Evolutionary conservation across 1,284 basidiomycete species (phyloP).

Genomic region (Ceratorhiza oryzae-sativae): DNA sequence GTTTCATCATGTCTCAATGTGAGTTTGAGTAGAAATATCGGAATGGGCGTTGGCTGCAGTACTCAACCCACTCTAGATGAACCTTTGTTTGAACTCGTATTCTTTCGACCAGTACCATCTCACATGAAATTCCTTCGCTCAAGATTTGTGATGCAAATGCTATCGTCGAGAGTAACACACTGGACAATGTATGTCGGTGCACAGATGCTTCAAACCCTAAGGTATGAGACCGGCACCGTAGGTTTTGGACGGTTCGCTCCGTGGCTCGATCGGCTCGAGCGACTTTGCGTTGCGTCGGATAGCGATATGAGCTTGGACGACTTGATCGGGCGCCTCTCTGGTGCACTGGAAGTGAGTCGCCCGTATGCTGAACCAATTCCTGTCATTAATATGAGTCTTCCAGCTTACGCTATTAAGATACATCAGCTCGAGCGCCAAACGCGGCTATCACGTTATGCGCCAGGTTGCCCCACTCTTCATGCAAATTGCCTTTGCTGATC

Average conservation of each 20-base stretch:
- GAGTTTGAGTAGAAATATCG: neutral
- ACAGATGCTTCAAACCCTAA: neutral
- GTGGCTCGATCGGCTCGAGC: constrained; percentile 13
- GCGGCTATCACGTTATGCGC: neutral
- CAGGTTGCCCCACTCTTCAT: constrained; percentile 3
- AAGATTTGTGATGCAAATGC: neutral
- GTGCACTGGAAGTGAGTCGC: neutral
- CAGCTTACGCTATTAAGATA: constrained; percentile 12
- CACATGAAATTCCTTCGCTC: neutral
- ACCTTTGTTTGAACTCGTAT: constrained; percentile 5
- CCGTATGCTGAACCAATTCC: no score
- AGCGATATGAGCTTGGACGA: neutral
- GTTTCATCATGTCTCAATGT: constrained; percentile 20
- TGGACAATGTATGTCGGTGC: constrained; percentile 33
- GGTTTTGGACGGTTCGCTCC: neutral
- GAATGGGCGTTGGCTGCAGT: no score
- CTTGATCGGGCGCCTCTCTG: neutral
- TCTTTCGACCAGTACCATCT: neutral
- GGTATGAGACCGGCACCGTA: neutral
- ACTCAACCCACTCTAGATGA: neutral
- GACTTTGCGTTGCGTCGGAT: neutral
- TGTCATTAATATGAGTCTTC: no score
- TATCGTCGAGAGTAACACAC: constrained; percentile 1
- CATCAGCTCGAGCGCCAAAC: neutral
- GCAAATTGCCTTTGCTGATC: constrained; percentile 8